Conservation (phyloP, 305 asterid species). For the Rubia peregrina region DNA sequence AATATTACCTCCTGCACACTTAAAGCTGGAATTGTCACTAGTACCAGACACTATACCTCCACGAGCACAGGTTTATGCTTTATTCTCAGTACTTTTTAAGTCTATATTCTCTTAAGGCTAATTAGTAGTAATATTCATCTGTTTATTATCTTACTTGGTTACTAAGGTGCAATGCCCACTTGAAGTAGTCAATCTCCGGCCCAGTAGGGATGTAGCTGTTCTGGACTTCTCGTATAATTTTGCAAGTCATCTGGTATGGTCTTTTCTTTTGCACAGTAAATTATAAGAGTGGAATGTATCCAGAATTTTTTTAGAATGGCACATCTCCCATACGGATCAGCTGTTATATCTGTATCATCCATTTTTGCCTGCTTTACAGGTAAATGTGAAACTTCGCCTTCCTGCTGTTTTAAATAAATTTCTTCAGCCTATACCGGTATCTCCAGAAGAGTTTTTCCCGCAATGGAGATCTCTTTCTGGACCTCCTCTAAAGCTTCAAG, state of each 20-base stretch:
- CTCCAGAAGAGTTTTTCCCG: conserved; percentile 92
- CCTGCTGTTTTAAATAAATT: conserved; percentile 90
- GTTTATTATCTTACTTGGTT: background rate
- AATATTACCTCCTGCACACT: conserved; percentile 72
- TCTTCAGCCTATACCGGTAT: conserved; percentile 74
- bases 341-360: conserved; percentile 8
- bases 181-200: conserved; percentile 73
- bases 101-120: background rate
- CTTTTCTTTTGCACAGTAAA: conserved; percentile 10
- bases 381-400: conserved; percentile 87
- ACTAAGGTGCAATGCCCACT: conserved; percentile 90
- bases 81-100: conserved; percentile 10
- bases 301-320: background rate
- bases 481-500: conserved; percentile 97
- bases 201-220: conserved; percentile 90
- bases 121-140: background rate
- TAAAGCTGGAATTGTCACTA: conserved; percentile 67
- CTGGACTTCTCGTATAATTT: conserved; percentile 81
- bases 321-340: background rate
- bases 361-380: conserved; percentile 39
- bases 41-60: conserved; percentile 97
- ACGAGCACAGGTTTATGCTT: conserved; percentile 69
- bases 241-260: conserved; percentile 60
- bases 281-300: background rate
- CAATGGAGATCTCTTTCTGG: conserved; percentile 99